Evolutionary conservation across 2,329 filamentous ascomycete species (phyloP), one percentile per base, ranked within the genome.

Genomic region (Chaetothyriales sp.): DNA sequence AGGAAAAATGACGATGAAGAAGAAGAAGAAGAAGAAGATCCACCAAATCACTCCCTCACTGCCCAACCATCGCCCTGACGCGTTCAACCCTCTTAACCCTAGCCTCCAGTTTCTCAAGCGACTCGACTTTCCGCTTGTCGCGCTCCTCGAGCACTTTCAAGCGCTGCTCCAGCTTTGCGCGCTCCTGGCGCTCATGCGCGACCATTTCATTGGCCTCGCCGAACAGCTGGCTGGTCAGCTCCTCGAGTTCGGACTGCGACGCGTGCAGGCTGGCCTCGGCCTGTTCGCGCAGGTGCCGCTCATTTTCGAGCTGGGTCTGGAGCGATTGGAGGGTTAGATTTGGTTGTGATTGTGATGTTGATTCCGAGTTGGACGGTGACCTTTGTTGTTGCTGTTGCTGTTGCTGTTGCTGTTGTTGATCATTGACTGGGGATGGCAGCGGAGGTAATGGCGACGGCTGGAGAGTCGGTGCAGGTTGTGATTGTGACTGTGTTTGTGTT

Each of bases 151-250:
- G 58, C 44, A 72, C 61, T 28, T 68, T 68, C 1, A 73, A 68
- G 25, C 70, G 60, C 56, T 73, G 69, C 51, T 73, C 70, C 47
- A 73, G 59, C 53, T 68, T 76, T 15, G 73, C 75, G 50, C 77
- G 68, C 42, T 76, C 77, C 61, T 73, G 76, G 22, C 79, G 70
- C 66, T 82, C 79, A 49, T 71, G 67, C 2, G 78, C 78, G 7
- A 82, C 79, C 78, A 82, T 81, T 63, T 81, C 78, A 53, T 81
- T 81, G 28, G 79, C 79, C 60, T 81, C 75, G 49, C 75, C 74
- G 62, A 82, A 82, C 7, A 82, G 62, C 51, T 73, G 72, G 28
- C 73, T 74, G 10, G 74, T 79, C 53, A 82, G 63, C 49, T 82
- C 79, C 57, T 81, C 79, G 26, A 82, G 69, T 63, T 82, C 79